Conservation (phyloP, 257 asterid genomes). For the Cynanchum wilfordii region DNA sequence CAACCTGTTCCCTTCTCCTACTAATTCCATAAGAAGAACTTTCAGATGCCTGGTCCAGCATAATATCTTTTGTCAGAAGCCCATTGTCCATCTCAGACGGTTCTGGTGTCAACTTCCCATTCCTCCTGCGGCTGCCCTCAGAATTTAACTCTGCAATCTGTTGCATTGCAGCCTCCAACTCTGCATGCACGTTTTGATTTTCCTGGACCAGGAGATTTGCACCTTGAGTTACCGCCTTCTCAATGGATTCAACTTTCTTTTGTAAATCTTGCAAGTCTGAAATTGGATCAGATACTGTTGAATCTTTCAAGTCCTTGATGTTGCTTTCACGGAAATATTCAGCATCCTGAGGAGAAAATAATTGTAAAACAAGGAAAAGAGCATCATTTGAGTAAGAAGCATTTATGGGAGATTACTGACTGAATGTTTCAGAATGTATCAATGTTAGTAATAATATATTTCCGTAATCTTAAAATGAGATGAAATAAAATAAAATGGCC, state of each 20-base stretch:
- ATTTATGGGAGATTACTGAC: neutral
- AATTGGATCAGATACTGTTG: conserved; percentile 21
- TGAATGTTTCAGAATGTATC: conserved; percentile 1
- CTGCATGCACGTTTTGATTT: conserved; percentile 44
- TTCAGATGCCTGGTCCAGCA: conserved; percentile 88
- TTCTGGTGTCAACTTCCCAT: conserved; percentile 30
- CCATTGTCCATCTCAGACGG: conserved; percentile 51
- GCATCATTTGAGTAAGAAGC: too few relatives aligned
- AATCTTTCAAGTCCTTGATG: conserved; percentile 25
- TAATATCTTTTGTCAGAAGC: conserved; percentile 76
- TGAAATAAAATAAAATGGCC: conserved; percentile 14
- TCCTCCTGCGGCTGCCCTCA: conserved; percentile 48
- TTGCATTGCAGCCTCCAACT: conserved; percentile 56
- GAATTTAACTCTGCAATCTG: conserved; percentile 67
- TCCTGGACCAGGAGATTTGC: conserved; percentile 53
- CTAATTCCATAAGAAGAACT: conserved; percentile 55
- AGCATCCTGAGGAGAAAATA: conserved; percentile 35
- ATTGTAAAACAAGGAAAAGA: neutral
- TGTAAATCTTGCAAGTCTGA: conserved; percentile 49
- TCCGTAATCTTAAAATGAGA: too few relatives aligned
- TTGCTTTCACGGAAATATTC: conserved; percentile 21
- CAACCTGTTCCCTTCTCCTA: conserved; percentile 52
- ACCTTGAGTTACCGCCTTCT: conserved; percentile 45
- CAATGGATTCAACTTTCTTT: conserved; percentile 50
- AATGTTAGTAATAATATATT: neutral